These are phyloP conservation scores for Ceratobasidium sp. DNA, from an alignment of 1,284 basidiomycete species.

Conservation along the genomic window DNA sequence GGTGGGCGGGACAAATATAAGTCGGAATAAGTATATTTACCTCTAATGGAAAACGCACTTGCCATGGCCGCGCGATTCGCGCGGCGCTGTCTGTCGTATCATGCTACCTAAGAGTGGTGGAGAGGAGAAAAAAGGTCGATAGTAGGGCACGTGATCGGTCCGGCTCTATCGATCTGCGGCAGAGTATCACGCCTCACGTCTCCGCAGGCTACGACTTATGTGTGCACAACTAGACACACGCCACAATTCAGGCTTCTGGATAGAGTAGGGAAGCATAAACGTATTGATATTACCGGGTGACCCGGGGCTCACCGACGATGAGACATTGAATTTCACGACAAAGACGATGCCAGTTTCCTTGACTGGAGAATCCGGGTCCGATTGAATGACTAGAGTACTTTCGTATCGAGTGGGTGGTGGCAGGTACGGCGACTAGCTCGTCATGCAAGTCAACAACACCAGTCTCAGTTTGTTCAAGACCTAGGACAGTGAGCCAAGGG, in stretches of 20 bases:
- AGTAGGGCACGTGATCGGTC: too few relatives aligned
- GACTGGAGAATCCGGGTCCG: slow-evolving; percentile 23
- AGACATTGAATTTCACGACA: slow-evolving; percentile 77
- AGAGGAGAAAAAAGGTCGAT: too few relatives aligned
- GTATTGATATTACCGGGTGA: slow-evolving; percentile 73
- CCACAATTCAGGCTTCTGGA: slow-evolving; percentile 4
- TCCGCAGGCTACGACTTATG: too few relatives aligned
- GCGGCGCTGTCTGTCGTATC: too few relatives aligned
- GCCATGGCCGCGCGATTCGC: too few relatives aligned
- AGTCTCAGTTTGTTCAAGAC: slow-evolving; percentile 73
- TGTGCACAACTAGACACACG: slow-evolving; percentile 74
- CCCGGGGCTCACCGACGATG: slow-evolving; percentile 76
- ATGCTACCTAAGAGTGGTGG: too few relatives aligned
- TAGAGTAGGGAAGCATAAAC: slow-evolving; percentile 49
- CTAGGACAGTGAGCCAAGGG: slow-evolving; percentile 44
- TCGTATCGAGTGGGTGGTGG: slow-evolving; percentile 55
- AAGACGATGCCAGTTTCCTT: slow-evolving; percentile 62
- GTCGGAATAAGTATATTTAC: too few relatives aligned
- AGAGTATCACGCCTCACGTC: too few relatives aligned
- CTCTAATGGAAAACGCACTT: too few relatives aligned
- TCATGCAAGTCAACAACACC: slow-evolving; percentile 90
- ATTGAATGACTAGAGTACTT: slow-evolving; percentile 64
- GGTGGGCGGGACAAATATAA: too few relatives aligned
- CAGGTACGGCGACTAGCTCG: slow-evolving; percentile 72
- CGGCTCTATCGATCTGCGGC: too few relatives aligned